Evolutionary conservation across 1,284 basidiomycete species (phyloP).

Genomic region (Puccinia horiana): DNA sequence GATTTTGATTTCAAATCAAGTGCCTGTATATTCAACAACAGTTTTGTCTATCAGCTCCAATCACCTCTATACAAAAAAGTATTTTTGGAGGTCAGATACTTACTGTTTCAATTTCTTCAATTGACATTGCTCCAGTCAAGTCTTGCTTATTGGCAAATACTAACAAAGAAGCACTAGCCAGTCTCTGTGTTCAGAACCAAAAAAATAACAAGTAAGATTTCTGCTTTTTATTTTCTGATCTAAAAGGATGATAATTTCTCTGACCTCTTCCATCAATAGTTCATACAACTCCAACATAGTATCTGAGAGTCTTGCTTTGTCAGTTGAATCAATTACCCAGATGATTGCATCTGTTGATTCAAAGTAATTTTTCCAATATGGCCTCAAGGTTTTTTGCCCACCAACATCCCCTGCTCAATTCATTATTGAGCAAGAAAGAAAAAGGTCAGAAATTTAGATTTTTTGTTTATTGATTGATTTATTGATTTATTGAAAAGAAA

Average conservation of each 20-base stretch:
- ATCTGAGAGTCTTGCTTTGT: slow-evolving; percentile 82
- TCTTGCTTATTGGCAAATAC: slow-evolving; percentile 99
- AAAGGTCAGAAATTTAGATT: background rate
- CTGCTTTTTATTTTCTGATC: background rate
- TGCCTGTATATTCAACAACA: slow-evolving; percentile 64
- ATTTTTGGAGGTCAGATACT: slow-evolving; percentile 59
- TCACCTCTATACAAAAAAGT: slow-evolving; percentile 21
- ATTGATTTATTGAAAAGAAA: slow-evolving; percentile 21
- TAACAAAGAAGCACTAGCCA: slow-evolving; percentile 89
- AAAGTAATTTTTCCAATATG: slow-evolving; percentile 99
- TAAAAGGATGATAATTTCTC: background rate
- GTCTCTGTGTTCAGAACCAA: slow-evolving; percentile 64
- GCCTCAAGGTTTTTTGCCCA: slow-evolving; percentile 88
- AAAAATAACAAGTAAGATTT: background rate
- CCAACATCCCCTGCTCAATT: slow-evolving; percentile 86
- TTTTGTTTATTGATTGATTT: background rate
- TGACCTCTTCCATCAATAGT: slow-evolving; percentile 89
- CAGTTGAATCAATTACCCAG: slow-evolving; percentile 97
- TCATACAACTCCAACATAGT: slow-evolving; percentile 83
- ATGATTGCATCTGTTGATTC: slow-evolving; percentile 97
- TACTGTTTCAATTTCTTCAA: slow-evolving; percentile 78
- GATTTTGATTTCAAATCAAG: slow-evolving; percentile 72
- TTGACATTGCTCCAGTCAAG: slow-evolving; percentile 79
- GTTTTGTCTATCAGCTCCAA: background rate
- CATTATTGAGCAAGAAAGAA: slow-evolving; percentile 14